Evolutionary conservation across 306 rosid species (phyloP).

Genomic region (Vicia villosa): DNA sequence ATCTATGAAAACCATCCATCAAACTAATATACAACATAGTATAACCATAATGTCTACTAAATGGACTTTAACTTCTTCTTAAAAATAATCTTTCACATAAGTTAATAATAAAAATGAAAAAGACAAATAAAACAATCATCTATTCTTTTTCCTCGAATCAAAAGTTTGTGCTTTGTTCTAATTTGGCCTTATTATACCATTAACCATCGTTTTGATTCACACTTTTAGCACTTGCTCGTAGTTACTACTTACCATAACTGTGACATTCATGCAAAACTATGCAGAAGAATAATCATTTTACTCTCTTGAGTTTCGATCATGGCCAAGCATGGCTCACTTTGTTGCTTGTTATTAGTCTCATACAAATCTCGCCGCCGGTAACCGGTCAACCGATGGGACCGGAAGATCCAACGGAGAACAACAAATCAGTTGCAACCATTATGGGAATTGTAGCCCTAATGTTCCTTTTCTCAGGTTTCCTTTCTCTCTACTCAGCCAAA

Average conservation of each 20-base stretch:
- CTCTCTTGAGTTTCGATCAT: neutral
- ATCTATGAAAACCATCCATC: constrained; percentile 24
- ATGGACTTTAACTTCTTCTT: neutral
- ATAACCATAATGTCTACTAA: neutral
- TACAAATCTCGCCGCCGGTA: constrained; percentile 12
- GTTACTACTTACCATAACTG: neutral
- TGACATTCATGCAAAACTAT: constrained; percentile 25
- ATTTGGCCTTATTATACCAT: neutral
- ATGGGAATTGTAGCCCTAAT: constrained; percentile 50
- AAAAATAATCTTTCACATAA: neutral
- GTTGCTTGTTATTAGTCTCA: neutral
- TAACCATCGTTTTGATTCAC: neutral
- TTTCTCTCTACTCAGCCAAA: constrained; percentile 74
- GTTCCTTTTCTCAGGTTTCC: constrained; percentile 62
- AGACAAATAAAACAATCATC: neutral
- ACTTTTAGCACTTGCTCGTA: neutral
- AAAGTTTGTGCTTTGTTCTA: neutral
- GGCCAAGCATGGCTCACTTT: constrained; percentile 20
- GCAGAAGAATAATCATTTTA: neutral
- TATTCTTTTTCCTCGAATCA: neutral
- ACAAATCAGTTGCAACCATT: constrained; percentile 49
- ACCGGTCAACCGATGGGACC: constrained; percentile 36
- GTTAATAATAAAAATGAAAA: neutral
- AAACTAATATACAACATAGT: neutral
- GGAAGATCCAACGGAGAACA: neutral